Evolutionary conservation across 208 protist genomes (phyloP), one percentile per base, ranked within the genome.

Genomic region (Herpetomonas muscarum): DNA sequence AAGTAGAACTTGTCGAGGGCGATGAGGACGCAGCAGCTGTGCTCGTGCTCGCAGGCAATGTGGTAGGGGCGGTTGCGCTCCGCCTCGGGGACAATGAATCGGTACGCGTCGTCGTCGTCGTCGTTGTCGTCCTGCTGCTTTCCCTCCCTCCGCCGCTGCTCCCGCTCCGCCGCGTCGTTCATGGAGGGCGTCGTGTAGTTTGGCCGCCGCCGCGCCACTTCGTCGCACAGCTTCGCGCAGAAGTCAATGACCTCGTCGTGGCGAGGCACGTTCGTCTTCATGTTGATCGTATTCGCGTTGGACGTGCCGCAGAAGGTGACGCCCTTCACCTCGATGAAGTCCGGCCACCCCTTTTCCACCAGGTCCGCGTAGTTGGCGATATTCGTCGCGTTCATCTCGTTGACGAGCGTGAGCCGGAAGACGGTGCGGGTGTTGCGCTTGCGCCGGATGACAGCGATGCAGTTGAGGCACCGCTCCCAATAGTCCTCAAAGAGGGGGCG

Each of bases 291-390:
- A 41, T 73, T 87, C 34, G 72, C 92, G 37, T 64, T 75, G 58
- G 81, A 83, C 10, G 86, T 90, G 24, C 93, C 93, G 63, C 92
- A 98, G 71, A 90, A 97, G 6, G 94, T 97, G 26, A 97, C 92
- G 9, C 92, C 92, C 73, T 98, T 98, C 49, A 98, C 86, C 51
- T 98, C 96, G 54, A 98, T 93, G 61, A 98, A 97, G 70, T 97
- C 85, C 4, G 96, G 96, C 78, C 81, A 77, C 0, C 93, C 96
- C 42, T 87, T 71, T 56, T 81, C 55, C n/a, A 98, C 85, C 10
- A 98, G 64, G 37, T 96, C 77, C 2, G 88, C 91, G 67, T 91
- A 86, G 32, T 81, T 70, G 22, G 64, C 53, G 29, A 87, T 62
- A 53, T 93, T 85, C 28, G 78, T 67, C 0, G 36, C 72, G 68